Percentiles rank a stretch among this genome's conserved stretches.
These are phyloP conservation scores for Diaporthe destruens DNA, from an alignment of 2,329 filamentous ascomycete species.

Conservation along the genomic window DNA sequence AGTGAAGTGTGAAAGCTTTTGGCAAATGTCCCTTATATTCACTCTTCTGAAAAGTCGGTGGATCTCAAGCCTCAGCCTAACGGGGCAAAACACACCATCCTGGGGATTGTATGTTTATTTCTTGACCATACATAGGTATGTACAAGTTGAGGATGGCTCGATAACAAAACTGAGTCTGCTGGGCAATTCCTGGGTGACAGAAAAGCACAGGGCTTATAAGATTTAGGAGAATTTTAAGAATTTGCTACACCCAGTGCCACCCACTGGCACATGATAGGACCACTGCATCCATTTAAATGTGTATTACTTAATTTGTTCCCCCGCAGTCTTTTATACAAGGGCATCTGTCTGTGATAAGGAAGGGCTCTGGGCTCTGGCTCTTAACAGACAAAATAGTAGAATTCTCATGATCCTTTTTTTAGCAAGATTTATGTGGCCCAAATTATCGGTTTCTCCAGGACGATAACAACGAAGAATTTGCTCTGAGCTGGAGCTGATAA, in stretches of 20 bases:
- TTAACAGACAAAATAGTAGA: no score
- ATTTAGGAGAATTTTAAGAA: background rate
- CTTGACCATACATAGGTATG: no score
- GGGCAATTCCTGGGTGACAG: no score
- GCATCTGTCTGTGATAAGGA: no score
- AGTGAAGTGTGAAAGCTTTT: no score
- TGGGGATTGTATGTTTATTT: no score
- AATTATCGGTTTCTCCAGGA: background rate
- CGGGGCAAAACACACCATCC: no score
- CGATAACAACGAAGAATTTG: background rate
- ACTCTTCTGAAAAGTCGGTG: no score
- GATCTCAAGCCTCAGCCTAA: no score
- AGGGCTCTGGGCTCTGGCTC: background rate
- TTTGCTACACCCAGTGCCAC: background rate
- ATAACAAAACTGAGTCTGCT: no score
- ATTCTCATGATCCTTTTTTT: background rate
- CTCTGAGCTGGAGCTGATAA: background rate
- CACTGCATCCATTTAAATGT: background rate
- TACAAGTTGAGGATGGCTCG: no score
- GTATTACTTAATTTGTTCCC: background rate
- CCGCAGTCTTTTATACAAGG: background rate
- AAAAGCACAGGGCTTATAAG: background rate
- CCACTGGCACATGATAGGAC: background rate
- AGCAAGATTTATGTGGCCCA: background rate
- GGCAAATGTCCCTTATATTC: no score